Conservation (phyloP, 371 early-diverging fungal genomes). For the Mucor piriformis region DNA sequence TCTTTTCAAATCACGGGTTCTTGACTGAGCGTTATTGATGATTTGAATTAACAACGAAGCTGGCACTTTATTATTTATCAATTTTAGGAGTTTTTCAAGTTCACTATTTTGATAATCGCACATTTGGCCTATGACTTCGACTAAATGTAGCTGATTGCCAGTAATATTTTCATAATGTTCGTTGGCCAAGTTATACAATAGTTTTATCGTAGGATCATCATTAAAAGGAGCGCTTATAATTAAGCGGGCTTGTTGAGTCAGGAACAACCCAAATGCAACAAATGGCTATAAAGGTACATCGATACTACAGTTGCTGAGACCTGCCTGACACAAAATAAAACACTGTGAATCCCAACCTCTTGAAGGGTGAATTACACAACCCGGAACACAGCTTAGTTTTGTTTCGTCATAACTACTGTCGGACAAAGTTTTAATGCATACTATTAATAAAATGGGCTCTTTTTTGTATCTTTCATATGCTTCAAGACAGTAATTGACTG, state of each 20-base stretch:
- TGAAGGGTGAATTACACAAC: constrained; percentile 7
- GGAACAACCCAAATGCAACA: constrained; percentile 10
- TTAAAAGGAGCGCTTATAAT: constrained; percentile 14
- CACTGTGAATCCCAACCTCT: constrained; percentile 8
- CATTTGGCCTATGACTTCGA: constrained; percentile 14
- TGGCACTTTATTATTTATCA: constrained; percentile 6
- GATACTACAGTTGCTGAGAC: constrained; percentile 4
- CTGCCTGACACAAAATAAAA: constrained; percentile 8
- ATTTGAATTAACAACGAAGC: constrained; percentile 9
- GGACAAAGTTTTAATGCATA: constrained; percentile 9
- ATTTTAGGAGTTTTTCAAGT: not conserved
- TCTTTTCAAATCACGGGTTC: constrained; percentile 3
- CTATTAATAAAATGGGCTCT: constrained; percentile 2
- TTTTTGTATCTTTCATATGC: not conserved
- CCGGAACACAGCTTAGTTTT: constrained; percentile 6
- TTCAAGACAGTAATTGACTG: constrained; percentile 2
- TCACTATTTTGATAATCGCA: constrained; percentile 6
- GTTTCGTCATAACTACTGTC: not conserved
- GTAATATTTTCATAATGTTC: constrained; percentile 14
- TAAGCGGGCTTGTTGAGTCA: constrained; percentile 10
- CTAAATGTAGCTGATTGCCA: constrained; percentile 12
- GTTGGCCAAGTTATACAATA: constrained; percentile 16
- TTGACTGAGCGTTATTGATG: constrained; percentile 8
- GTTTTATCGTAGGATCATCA: constrained; percentile 8
- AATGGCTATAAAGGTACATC: constrained; percentile 12